These are phyloP conservation scores for Linnemannia elongata DNA, from an alignment of 192 early-diverging fungal genomes.

Conservation along the genomic window DNA sequence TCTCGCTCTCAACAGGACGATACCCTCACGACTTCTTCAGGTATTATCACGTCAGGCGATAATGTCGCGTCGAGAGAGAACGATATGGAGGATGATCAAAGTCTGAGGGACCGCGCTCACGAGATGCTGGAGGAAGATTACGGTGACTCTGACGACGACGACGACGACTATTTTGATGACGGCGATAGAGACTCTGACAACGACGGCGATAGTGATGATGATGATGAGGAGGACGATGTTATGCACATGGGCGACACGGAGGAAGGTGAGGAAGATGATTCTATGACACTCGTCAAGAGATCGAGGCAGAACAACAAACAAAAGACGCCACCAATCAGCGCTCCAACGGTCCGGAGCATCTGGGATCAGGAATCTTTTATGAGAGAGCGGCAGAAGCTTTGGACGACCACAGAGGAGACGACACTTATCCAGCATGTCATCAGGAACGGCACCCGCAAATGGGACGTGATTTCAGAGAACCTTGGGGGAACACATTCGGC, in stretches of 20 bases:
- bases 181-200: background rate
- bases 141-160: background rate
- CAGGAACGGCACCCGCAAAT: constrained; percentile 24
- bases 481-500: constrained; percentile 25
- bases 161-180: background rate
- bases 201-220: background rate
- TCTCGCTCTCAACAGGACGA: background rate
- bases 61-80: background rate
- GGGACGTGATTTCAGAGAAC: constrained; percentile 24
- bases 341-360: background rate
- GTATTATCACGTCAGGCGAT: background rate
- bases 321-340: background rate
- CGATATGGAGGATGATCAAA: background rate
- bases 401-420: constrained; percentile 33
- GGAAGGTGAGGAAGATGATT: background rate
- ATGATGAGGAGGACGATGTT: constrained; percentile 9
- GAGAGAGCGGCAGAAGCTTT: constrained; percentile 12
- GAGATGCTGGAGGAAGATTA: constrained; percentile 4
- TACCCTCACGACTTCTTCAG: background rate
- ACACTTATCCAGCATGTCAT: constrained; percentile 46
- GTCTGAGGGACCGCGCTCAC: background rate
- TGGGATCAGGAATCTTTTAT: constrained; percentile 24
- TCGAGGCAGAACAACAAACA: background rate
- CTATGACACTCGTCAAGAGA: constrained; percentile 17
- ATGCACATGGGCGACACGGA: constrained; percentile 4